Conservation (phyloP, 2,329 filamentous ascomycete genomes). For the Ophioceras dolichostomum region DNA sequence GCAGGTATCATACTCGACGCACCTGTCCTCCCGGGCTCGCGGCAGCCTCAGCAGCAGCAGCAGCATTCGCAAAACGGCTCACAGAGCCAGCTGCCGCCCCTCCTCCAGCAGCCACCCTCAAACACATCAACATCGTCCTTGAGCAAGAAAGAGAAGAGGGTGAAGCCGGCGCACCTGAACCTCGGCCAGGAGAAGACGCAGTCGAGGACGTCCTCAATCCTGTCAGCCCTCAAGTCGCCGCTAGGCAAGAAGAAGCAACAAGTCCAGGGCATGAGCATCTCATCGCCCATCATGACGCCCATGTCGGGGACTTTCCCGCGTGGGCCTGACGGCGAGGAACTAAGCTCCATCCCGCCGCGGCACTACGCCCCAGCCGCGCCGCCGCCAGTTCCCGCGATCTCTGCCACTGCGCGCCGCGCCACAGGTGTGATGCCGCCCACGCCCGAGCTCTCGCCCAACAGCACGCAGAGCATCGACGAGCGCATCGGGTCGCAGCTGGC, state of each 20-base stretch:
- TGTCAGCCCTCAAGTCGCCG: constrained; percentile 50
- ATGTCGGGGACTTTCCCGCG: constrained; percentile 46
- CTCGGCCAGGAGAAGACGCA: constrained; percentile 36
- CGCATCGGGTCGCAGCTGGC: constrained; percentile 30
- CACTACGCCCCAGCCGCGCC: constrained; percentile 45
- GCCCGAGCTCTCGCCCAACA: constrained; percentile 33
- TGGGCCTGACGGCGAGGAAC: constrained; percentile 37
- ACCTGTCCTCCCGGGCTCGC: constrained; percentile 21
- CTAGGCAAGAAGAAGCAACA: constrained; percentile 40
- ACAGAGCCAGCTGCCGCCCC: no score
- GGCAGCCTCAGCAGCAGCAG: constrained; percentile 10
- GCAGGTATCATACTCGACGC: constrained; percentile 37
- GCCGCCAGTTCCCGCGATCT: constrained; percentile 39
- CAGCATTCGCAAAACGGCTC: constrained; percentile 5
- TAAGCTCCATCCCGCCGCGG: constrained; percentile 44
- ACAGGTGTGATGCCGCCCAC: constrained; percentile 27
- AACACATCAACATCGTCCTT: constrained; percentile 18
- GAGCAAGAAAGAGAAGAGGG: constrained; percentile 29
- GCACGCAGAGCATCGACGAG: constrained; percentile 43
- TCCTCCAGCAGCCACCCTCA: constrained; percentile 7
- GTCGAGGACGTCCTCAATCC: constrained; percentile 45
- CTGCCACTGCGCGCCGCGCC: constrained; percentile 15
- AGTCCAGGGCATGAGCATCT: constrained; percentile 43
- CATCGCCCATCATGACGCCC: constrained; percentile 53
- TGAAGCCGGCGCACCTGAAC: constrained; percentile 38